A percentile compares a stretch with the other conserved stretches of the same genome.
Conservation (phyloP, 768 basidiomycete genomes). For the Hydnum rufescens region DNA sequence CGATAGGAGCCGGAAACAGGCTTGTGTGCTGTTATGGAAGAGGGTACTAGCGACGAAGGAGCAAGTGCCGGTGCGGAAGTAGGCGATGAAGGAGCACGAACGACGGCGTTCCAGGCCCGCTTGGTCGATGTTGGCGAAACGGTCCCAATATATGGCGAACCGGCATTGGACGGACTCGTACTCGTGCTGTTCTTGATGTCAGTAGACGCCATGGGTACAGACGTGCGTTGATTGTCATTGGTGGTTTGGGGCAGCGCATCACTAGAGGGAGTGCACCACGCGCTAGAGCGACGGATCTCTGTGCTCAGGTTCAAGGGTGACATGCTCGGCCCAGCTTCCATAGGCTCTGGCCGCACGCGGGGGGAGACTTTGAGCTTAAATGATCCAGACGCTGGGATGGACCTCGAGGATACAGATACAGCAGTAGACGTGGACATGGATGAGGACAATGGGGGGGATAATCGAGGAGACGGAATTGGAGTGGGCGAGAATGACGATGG, state of each 20-base stretch:
- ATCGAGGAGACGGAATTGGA: constrained; percentile 11
- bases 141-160: neutral
- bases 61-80: neutral
- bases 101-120: neutral
- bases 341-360: constrained; percentile 29
- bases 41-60: neutral
- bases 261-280: constrained; percentile 1
- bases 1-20: neutral
- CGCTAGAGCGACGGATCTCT: constrained; percentile 7
- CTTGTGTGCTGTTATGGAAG: neutral
- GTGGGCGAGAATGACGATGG: neutral
- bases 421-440: constrained; percentile 16
- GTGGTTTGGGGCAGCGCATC: neutral
- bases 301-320: constrained; percentile 16
- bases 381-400: constrained; percentile 12
- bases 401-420: constrained; percentile 5
- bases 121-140: neutral
- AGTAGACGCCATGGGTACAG: neutral
- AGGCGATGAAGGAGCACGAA: neutral
- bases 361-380: constrained; percentile 40
- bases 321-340: constrained; percentile 26
- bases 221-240: neutral
- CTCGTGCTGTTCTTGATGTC: neutral
- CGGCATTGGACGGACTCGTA: constrained; percentile 1
- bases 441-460: constrained; percentile 10